phyloP scores from a whole-genome alignment of 2,329 filamentous ascomycete genomes.

The Aphanocladium album region DNA sequence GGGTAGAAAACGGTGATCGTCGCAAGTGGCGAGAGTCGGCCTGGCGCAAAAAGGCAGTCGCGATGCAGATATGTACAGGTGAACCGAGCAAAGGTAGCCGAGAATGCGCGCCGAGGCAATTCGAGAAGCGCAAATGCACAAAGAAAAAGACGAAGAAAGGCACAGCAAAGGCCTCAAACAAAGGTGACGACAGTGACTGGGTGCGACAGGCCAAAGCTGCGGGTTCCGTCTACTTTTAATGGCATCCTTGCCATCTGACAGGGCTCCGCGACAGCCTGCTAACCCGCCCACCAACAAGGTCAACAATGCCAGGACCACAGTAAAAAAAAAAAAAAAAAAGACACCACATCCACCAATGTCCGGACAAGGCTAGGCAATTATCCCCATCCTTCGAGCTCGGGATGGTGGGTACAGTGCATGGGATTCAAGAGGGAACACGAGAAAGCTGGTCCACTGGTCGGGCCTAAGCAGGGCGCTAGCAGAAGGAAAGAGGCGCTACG shows the following conservation, averaged over 20 bases:
- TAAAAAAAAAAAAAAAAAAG: background rate
- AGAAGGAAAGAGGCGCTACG: background rate
- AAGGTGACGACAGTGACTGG: background rate
- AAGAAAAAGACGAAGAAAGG: background rate
- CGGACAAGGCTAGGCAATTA: background rate
- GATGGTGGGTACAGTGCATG: background rate
- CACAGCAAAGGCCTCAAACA: background rate
- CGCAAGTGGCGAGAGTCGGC: background rate
- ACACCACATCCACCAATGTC: background rate
- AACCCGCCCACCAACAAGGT: background rate
- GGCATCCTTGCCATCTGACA: background rate
- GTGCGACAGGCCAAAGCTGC: background rate
- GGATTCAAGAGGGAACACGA: background rate
- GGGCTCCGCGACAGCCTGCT: conserved; percentile 2
- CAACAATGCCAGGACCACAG: background rate
- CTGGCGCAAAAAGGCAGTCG: background rate
- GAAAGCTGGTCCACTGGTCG: background rate
- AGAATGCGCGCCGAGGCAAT: background rate
- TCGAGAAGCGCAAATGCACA: background rate
- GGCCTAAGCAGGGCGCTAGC: background rate
- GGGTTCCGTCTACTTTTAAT: conserved; percentile 4
- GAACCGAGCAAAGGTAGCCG: background rate
- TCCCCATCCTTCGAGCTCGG: background rate
- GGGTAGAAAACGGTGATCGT: background rate
- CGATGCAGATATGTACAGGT: conserved; percentile 1